phyloP scores from a whole-genome alignment of 768 basidiomycete genomes.

The Agaricus sinodeliciosus region DNA sequence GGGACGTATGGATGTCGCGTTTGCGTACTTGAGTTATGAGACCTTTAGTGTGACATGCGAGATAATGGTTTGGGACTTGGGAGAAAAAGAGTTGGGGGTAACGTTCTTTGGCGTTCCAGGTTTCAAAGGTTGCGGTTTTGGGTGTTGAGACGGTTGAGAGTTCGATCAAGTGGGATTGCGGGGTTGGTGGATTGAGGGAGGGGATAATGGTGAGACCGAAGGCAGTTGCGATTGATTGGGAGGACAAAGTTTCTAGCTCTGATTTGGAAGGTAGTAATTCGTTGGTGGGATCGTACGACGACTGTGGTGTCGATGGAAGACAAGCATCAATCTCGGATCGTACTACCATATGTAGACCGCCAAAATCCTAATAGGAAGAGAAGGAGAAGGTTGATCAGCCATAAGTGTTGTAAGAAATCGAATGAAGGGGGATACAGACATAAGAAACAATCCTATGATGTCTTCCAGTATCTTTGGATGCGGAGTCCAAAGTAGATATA shows the following conservation, averaged over 20 bases:
- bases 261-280: slow-evolving; percentile 26
- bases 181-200: not conserved
- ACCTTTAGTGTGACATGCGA: slow-evolving; percentile 53
- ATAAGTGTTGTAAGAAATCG: not conserved
- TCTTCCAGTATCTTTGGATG: slow-evolving; percentile 27
- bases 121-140: not conserved
- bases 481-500: slow-evolving; percentile 22
- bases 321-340: slow-evolving; percentile 24
- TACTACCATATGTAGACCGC: slow-evolving; percentile 21
- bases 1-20: slow-evolving; percentile 28
- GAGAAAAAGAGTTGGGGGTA: slow-evolving; percentile 69
- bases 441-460: slow-evolving; percentile 53
- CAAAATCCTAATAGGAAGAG: slow-evolving; percentile 11
- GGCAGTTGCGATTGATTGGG: not conserved
- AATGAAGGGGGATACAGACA: slow-evolving; percentile 23
- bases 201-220: slow-evolving; percentile 5
- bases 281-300: slow-evolving; percentile 19
- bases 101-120: slow-evolving; percentile 46
- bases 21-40: slow-evolving; percentile 45
- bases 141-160: slow-evolving; percentile 3
- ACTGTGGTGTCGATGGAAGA: slow-evolving; percentile 12
- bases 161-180: slow-evolving; percentile 4
- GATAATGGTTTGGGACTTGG: slow-evolving; percentile 53
- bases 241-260: not conserved
- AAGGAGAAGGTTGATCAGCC: not conserved